phyloP scores from a whole-genome alignment of 768 basidiomycete species.

The Tylopilus balloui region DNA sequence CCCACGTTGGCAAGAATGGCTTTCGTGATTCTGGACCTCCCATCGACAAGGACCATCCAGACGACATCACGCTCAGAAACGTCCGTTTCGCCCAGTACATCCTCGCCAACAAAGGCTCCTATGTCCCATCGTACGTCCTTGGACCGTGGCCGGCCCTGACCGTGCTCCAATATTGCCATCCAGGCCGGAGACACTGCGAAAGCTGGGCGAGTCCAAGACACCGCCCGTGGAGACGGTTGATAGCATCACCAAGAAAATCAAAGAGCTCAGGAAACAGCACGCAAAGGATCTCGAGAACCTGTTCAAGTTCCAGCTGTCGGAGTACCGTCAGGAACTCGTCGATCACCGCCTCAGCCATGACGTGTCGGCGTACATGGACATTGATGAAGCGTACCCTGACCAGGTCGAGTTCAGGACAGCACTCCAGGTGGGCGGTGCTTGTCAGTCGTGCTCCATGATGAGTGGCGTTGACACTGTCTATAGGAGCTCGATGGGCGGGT shows the following conservation, averaged over 20 bases:
- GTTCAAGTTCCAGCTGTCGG: conserved; percentile 26
- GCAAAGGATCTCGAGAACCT: conserved; percentile 29
- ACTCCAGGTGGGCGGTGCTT: conserved; percentile 14
- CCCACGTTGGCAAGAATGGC: conserved; percentile 17
- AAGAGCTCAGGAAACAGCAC: conserved; percentile 29
- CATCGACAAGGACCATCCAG: conserved; percentile 16
- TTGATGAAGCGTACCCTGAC: conserved; percentile 22
- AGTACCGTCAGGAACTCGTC: conserved; percentile 32
- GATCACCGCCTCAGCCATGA: conserved; percentile 27
- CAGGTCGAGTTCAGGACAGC: conserved; percentile 27
- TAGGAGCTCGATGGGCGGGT: conserved; percentile 21
- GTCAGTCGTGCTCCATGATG: background rate
- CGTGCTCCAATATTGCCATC: background rate
- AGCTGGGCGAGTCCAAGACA: conserved; percentile 16
- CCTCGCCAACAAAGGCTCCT: conserved; percentile 36
- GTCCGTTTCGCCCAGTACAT: conserved; percentile 38
- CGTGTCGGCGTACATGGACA: conserved; percentile 26
- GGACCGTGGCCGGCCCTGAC: background rate
- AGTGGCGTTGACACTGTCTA: no score
- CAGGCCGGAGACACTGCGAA: conserved; percentile 21
- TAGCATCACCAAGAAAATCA: conserved; percentile 27
- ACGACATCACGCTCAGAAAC: conserved; percentile 26
- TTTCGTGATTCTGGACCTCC: conserved; percentile 17
- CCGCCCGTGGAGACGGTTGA: conserved; percentile 24
- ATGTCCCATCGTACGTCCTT: conserved; percentile 38